Evolutionary conservation across 2,329 filamentous ascomycete species (phyloP), one percentile per base, ranked within the genome.

Genomic region (Coniochaeta sp.): DNA sequence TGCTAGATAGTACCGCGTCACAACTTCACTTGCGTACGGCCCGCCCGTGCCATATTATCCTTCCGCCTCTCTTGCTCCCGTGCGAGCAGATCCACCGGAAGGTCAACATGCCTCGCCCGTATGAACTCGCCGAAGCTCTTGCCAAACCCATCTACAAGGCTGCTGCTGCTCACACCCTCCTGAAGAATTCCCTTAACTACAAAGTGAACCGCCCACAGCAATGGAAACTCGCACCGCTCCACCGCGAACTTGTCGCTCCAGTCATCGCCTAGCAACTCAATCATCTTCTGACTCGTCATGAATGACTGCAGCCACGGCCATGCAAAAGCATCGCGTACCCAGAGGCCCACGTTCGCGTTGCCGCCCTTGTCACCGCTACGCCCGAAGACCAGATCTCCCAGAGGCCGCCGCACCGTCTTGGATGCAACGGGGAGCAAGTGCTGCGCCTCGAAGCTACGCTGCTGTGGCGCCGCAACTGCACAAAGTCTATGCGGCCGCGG

Each of bases 81-180:
- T 22, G 63, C 32, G 1, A 70, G 62, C 47, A 72, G 62, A 8
- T 64, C 62, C 10, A 24, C 30, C 0, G 71, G 71, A 47, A 73
- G 22, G n/a, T 68, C 68, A 19, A 72, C 68, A 12, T 66, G 55
- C 30, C 69, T 68, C 9, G 65, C 67, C 19, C 71, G 67, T 36
- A 82, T 65, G 67, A 77, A 83, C 70, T 83, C 80, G 16, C 74
- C 78, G 65, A 82, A 76, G 0, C 79, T 79, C 66, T 83, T 83
- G 1, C 75, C 81, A 64, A 83, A 75, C 2, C 74, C 72, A 67
- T 83, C 80, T 22, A 83, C 60, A 26, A 75, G 66, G 36, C 71
- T 74, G 24, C 74, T 79, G 60, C 78, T 79, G 64, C 79, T 81
- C 1, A 83, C 77, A 0, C 75, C 75, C 1, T 73, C 67, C 1